A percentile compares a stretch with the other conserved stretches of the same genome.
These are phyloP conservation scores for Colletotrichum sidae DNA, from an alignment of 2,329 filamentous ascomycete genomes.

Conservation along the genomic window DNA sequence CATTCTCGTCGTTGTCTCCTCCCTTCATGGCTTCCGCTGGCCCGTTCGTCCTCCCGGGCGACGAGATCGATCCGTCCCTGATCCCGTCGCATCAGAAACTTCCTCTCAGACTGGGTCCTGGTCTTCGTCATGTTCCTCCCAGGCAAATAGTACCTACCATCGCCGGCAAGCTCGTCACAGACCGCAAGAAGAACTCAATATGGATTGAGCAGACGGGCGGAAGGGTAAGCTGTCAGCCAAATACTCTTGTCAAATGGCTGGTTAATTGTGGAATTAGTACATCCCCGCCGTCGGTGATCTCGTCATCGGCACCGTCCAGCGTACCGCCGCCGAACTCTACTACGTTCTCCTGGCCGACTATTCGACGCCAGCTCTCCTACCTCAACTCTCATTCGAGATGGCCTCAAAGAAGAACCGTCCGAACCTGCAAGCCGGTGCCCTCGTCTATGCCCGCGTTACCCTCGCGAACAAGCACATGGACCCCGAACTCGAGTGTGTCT, in stretches of 20 bases:
- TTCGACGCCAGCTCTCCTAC: slow-evolving; percentile 75
- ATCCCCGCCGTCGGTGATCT: slow-evolving; percentile 83
- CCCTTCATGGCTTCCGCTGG: slow-evolving; percentile 65
- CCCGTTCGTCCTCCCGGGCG: slow-evolving; percentile 84
- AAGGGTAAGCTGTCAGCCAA: slow-evolving; percentile 63
- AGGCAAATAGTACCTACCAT: slow-evolving; percentile 77
- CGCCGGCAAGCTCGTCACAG: slow-evolving; percentile 74
- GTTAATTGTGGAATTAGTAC: slow-evolving; percentile 67
- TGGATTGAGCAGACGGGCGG: slow-evolving; percentile 80
- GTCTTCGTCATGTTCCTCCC: slow-evolving; percentile 85
- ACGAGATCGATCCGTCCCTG: slow-evolving; percentile 72
- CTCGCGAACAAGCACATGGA: slow-evolving; percentile 86
- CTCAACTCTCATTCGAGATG: slow-evolving; percentile 91
- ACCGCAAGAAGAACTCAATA: slow-evolving; percentile 79
- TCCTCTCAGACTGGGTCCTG: slow-evolving; percentile 84
- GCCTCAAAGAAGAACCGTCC: slow-evolving; percentile 94
- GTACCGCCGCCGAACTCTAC: slow-evolving; percentile 81
- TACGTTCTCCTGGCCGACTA: slow-evolving; percentile 80
- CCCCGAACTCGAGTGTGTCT: slow-evolving; percentile 90
- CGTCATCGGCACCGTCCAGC: slow-evolving; percentile 87
- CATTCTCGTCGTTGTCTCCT: slow-evolving; percentile 8
- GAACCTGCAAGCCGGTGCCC: slow-evolving; percentile 76
- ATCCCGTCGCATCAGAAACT: slow-evolving; percentile 77
- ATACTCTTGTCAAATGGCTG: slow-evolving; percentile 39
- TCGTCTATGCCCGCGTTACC: slow-evolving; percentile 89